These are phyloP conservation scores for Rhizopus arrhizus DNA, from an alignment of 371 early-diverging fungal genomes.

Conservation along the genomic window DNA sequence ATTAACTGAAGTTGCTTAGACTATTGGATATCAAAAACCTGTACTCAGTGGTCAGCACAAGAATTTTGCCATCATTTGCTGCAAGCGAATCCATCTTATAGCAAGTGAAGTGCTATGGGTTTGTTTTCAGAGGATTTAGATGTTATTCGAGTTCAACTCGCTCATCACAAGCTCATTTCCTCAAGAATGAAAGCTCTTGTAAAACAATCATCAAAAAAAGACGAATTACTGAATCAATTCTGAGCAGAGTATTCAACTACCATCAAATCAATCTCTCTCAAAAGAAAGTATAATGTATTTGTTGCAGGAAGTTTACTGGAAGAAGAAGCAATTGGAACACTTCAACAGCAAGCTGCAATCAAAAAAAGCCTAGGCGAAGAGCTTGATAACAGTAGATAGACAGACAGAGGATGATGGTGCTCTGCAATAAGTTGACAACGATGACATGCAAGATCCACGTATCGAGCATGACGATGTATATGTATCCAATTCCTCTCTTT, in stretches of 20 bases:
- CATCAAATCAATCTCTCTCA: constrained; percentile 10
- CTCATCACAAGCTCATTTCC: constrained; percentile 10
- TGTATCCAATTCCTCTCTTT: neutral
- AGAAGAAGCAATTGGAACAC: constrained; percentile 8
- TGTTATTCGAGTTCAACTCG: constrained; percentile 6
- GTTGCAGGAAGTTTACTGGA: constrained; percentile 11
- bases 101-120: constrained; percentile 7
- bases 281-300: constrained; percentile 14
- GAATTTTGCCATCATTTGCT: constrained; percentile 4
- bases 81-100: constrained; percentile 5
- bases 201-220: constrained; percentile 9
- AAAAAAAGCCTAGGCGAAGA: constrained; percentile 5
- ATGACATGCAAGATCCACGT: constrained; percentile 8
- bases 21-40: constrained; percentile 6
- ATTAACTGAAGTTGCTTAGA: constrained; percentile 8
- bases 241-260: constrained; percentile 14
- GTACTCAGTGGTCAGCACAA: constrained; percentile 11
- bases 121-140: constrained; percentile 8
- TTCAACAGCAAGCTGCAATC: constrained; percentile 11
- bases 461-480: constrained; percentile 8
- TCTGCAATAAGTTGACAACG: constrained; percentile 9
- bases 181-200: constrained; percentile 11
- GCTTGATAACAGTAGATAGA: constrained; percentile 9
- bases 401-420: constrained; percentile 10
- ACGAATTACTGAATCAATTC: constrained; percentile 9